Evolutionary conservation across 768 basidiomycete species (phyloP), one percentile per base, ranked within the genome.

Genomic region (Suillus brevipes): DNA sequence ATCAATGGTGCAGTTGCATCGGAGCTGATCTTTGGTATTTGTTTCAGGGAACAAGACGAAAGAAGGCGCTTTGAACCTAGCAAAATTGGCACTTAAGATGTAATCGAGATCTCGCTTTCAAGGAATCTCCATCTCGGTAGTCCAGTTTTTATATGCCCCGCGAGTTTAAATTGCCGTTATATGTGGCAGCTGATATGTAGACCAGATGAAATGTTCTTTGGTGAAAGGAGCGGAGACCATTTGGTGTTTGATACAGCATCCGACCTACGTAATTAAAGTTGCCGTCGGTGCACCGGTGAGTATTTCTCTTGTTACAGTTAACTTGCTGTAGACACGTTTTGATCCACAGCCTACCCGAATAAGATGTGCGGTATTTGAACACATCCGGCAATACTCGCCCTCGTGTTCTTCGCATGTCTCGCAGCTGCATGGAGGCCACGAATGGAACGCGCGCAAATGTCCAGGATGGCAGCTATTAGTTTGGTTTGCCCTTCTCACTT

Each of bases 61-160:
- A 79, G 92, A 92, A 47, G 97, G 97, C 28, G 93, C 92, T 2
- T 77, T 98, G 71, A 78, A 82, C 72, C 87, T 98, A 73, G 96
- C 95, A 7, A 82, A 81, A 75, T 78, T 84, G 66, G 90, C 92
- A 25, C 77, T 96, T 43, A 67, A 52, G 56, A 73, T 78, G 70
- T 78, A 70, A 72, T 67, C 58, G 58, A 10, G 37, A 42, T 59
- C 58, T 59, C 58, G 40, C 58, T 59, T 42, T 59, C 25, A 25
- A 38, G 23, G 40, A 28, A 59, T 59, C 58, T 31, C 40, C 18
- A 42, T 59, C 58, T 59, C 58, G 58, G 58, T 59, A 59, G 58
- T 18, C 36, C 25, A 58, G 20, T 42, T 13, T 59, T 59, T 40
- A 40, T 42, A 40, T 42, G 58, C 23, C 57, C 18, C 58, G 40